phyloP scores from a whole-genome alignment of 805 yeast species.

The Wickerhamiella bombiphila region DNA sequence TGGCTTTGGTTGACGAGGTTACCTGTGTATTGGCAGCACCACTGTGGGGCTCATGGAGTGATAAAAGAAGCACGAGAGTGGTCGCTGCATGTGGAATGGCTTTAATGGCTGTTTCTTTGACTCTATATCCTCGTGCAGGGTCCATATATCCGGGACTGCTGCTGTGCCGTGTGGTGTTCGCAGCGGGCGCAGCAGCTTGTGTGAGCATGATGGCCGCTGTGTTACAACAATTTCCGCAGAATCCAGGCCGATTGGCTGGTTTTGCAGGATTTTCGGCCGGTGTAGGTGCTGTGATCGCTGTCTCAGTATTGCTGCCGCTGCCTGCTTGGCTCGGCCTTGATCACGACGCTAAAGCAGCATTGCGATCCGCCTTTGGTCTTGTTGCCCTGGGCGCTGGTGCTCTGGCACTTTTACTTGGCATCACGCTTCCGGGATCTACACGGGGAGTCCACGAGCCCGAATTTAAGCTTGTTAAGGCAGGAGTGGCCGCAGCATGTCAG shows the following conservation, averaged over 20 bases:
- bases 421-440: slow-evolving; percentile 9
- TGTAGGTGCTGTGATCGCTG: slow-evolving; percentile 53
- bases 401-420: slow-evolving; percentile 26
- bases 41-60: slow-evolving; percentile 47
- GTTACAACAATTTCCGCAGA: slow-evolving; percentile 19
- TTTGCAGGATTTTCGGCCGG: slow-evolving; percentile 50
- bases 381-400: slow-evolving; percentile 6
- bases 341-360: slow-evolving; percentile 30
- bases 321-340: slow-evolving; percentile 35
- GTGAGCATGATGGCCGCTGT: slow-evolving; percentile 48
- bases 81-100: slow-evolving; percentile 36
- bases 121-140: slow-evolving; percentile 35
- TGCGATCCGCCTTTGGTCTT: slow-evolving; percentile 35
- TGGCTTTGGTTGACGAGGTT: slow-evolving; percentile 47
- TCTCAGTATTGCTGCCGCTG: slow-evolving; percentile 38
- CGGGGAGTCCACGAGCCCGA: slow-evolving; percentile 18
- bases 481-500: slow-evolving; percentile 32
- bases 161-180: slow-evolving; percentile 39
- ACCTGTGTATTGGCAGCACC: slow-evolving; percentile 42
- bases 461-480: slow-evolving; percentile 30
- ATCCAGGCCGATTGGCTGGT: slow-evolving; percentile 30
- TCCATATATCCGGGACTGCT: slow-evolving; percentile 37
- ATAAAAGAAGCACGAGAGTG: slow-evolving; percentile 45
- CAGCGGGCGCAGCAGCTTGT: slow-evolving; percentile 41
- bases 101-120: slow-evolving; percentile 33